Conservation (phyloP, 331 rosid species). For the Spiraea crenata region DNA sequence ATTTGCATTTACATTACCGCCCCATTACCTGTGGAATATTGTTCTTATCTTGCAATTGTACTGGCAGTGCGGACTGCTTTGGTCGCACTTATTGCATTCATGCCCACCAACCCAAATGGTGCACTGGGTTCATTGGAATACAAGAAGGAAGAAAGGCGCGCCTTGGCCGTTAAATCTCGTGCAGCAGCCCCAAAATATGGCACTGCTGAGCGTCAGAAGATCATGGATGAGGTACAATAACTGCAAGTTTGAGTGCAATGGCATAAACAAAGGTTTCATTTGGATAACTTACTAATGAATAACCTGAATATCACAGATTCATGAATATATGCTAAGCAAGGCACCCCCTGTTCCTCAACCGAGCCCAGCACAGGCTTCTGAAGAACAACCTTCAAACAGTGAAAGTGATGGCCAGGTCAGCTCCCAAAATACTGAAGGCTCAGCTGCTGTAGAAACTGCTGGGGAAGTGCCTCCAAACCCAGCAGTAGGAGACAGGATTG, state of each 20-base stretch:
- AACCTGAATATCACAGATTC: conserved; percentile 52
- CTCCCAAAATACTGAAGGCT: conserved; percentile 34
- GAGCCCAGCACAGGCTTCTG: conserved; percentile 38
- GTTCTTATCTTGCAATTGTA: conserved; percentile 23
- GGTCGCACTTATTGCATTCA: conserved; percentile 90
- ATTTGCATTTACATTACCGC: not conserved
- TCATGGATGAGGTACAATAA: conserved; percentile 73
- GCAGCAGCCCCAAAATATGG: conserved; percentile 76
- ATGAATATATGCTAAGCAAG: conserved; percentile 79
- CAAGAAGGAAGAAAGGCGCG: conserved; percentile 83
- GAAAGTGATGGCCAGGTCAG: conserved; percentile 35
- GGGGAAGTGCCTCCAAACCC: conserved; percentile 39
- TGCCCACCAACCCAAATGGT: conserved; percentile 94
- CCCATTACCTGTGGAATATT: not conserved
- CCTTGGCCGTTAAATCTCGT: conserved; percentile 79
- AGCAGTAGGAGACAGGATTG: conserved; percentile 41
- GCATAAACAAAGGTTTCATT: not conserved
- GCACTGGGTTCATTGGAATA: conserved; percentile 93
- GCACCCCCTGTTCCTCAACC: conserved; percentile 63
- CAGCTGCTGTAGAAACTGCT: conserved; percentile 32
- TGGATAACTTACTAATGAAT: conserved; percentile 15
- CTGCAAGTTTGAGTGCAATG: not conserved
- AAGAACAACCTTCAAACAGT: conserved; percentile 41
- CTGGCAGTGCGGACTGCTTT: conserved; percentile 89
- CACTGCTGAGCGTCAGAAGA: conserved; percentile 77